A percentile compares a stretch with the other conserved stretches of the same genome.
Conservation (phyloP, 1,284 basidiomycete species). For the Meripilus lineatus region DNA sequence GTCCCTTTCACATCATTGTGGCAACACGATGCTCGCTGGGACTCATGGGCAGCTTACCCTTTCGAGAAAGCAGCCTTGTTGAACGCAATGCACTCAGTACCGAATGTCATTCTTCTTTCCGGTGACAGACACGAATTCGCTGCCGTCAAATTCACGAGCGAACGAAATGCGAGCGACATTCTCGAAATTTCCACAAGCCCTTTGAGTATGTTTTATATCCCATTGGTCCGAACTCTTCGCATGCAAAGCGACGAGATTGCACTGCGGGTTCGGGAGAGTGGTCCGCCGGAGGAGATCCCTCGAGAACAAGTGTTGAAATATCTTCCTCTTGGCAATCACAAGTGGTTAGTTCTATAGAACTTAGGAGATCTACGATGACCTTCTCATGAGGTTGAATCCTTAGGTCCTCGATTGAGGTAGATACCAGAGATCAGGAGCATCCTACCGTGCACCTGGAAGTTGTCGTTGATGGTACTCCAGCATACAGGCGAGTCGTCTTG, state of each 20-base stretch:
- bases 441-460: conserved; percentile 58
- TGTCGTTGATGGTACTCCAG: conserved; percentile 58
- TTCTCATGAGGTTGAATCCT: background rate
- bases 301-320: conserved; percentile 66
- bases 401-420: conserved; percentile 71
- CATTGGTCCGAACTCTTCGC: conserved; percentile 48
- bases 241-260: conserved; percentile 39
- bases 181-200: conserved; percentile 62
- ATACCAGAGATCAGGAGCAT: conserved; percentile 52
- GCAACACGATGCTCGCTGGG: conserved; percentile 60
- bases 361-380: background rate
- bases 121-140: conserved; percentile 83
- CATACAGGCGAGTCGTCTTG: conserved; percentile 45
- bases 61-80: conserved; percentile 60
- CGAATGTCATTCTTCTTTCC: conserved; percentile 66
- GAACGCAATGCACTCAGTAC: conserved; percentile 57
- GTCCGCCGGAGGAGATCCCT: conserved; percentile 37
- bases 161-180: conserved; percentile 33
- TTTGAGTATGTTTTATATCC: conserved; percentile 71
- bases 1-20: conserved; percentile 80
- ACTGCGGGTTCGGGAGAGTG: conserved; percentile 22
- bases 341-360: conserved; percentile 40
- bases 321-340: conserved; percentile 55
- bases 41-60: conserved; percentile 72
- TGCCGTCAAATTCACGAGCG: conserved; percentile 54